A percentile compares a stretch with the other conserved stretches of the same genome.
Evolutionary conservation across 2,329 filamentous ascomycete genomes (phyloP).

Genomic region (Coleophoma crateriformis): DNA sequence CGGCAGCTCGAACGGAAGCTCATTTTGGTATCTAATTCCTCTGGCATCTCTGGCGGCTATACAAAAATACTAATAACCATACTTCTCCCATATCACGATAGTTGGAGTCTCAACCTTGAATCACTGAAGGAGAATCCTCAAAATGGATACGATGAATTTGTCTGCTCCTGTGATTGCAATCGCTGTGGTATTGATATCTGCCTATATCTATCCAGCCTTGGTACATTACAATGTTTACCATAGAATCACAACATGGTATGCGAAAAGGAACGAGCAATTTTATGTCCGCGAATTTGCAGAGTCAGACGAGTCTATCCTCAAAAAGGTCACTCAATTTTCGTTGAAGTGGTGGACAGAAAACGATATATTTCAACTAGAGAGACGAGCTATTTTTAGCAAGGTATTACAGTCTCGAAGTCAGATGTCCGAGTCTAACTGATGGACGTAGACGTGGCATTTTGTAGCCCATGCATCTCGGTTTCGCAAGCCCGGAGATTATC

Average conservation of each 20-base stretch:
- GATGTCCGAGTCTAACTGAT: background rate
- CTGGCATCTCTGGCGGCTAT: no score
- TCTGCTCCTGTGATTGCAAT: no score
- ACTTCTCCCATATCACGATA: no score
- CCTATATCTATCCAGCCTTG: no score
- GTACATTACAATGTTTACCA: no score
- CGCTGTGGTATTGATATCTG: no score
- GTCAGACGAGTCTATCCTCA: background rate
- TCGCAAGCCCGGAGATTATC: conserved; percentile 23
- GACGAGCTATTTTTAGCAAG: conserved; percentile 22
- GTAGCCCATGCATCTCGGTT: conserved; percentile 19
- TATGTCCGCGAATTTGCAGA: background rate
- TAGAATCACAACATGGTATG: background rate
- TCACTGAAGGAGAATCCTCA: no score
- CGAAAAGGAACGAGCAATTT: background rate
- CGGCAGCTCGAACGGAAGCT: no score
- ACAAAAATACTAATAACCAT: no score
- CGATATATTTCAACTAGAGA: conserved; percentile 17
- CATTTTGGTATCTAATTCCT: no score
- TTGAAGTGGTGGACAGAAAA: conserved; percentile 16
- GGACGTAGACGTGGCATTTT: conserved; percentile 18
- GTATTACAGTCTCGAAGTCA: conserved; percentile 5
- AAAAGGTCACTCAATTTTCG: background rate
- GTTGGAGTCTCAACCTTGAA: no score
- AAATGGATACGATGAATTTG: no score